Base-by-base conservation (phyloP, 108 stramenopile species). In the Skeletonema costatum region DNA sequence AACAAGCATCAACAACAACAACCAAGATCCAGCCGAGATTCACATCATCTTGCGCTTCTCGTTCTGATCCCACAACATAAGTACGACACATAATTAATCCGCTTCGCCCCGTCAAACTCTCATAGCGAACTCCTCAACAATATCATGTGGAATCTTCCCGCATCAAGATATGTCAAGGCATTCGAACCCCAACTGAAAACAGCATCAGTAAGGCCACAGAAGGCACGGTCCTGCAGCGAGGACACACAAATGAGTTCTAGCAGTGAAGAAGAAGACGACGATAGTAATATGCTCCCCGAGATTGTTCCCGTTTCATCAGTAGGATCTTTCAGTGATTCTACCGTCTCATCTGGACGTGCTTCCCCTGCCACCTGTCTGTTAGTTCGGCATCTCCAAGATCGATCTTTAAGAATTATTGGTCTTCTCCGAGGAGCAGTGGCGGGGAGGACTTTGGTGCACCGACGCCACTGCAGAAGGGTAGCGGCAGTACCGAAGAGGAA, bases 381-480 rank as follows among this genome's bases (percentile, higher is more conserved):
- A 53, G 25, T 30, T 60, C 36, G 48, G 39, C 0, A 41, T 41
- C 68, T 14, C 74, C 73, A 16, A 32, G 80, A 5, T 75, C 80
- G 0, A 75, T 75, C 39, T 81, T 75, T 31, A 58, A 66, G 51
- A 75, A 35, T 42, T 80, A 74, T 48, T 80, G 79, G 80, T 32
- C 61, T 19, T 51, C 69, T 8, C 31, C 80, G 5, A 39, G 59
- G 8, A 35, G 59, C 41, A 10, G 25, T 5, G 32, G 19, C 42
- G 50, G 39, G 11, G 25, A 68, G 39, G 1, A 19, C 42, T 46
- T 16, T 4, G 2, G 16, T 25, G n/a, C 59, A 31, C 25, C 56
- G 8, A 11, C 56, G 25, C 1, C 5, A 17, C 8, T 21, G 4
- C 8, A n/a, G 63, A 19, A 56, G 53, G 21, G 25, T 8, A 6